Evolutionary conservation across 768 basidiomycete genomes (phyloP).

Genomic region (Phanerochaete carnosa): DNA sequence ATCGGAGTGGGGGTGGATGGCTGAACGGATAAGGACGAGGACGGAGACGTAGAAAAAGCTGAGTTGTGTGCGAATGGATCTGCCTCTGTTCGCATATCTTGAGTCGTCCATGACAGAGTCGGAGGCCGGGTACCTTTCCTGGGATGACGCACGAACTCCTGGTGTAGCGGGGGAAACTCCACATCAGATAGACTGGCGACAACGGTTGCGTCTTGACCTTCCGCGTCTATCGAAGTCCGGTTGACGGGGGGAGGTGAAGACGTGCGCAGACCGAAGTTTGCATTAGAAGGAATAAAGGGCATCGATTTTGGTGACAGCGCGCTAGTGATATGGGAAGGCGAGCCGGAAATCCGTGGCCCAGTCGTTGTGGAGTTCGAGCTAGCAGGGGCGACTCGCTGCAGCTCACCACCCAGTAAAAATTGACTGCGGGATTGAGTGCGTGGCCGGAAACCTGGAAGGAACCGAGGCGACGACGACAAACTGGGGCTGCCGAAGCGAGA

Average conservation of each 20-base stretch:
- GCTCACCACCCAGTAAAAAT: not conserved
- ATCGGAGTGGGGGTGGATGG: slow-evolving; percentile 10
- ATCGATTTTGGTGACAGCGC: not conserved
- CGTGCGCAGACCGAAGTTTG: not conserved
- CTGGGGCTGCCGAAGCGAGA: slow-evolving; percentile 8
- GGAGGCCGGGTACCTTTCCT: not conserved
- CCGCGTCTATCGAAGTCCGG: not conserved
- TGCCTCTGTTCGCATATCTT: slow-evolving; percentile 5
- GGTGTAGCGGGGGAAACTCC: slow-evolving; percentile 17
- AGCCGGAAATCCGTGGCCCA: not conserved
- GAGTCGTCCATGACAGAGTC: slow-evolving; percentile 3
- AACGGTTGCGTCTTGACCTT: slow-evolving; percentile 10
- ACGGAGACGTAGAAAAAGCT: slow-evolving; percentile 6
- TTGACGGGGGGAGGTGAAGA: not conserved
- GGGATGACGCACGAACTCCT: not conserved
- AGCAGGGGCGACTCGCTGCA: not conserved
- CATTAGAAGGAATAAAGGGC: not conserved
- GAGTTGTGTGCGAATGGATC: not conserved
- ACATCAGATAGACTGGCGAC: slow-evolving; percentile 13
- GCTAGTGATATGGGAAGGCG: not conserved
- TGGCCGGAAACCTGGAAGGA: not conserved
- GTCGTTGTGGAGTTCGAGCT: not conserved
- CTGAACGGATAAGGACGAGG: slow-evolving; percentile 19
- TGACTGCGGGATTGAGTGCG: not conserved
- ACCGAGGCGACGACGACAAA: slow-evolving; percentile 1